Base-by-base conservation (phyloP, 2,329 filamentous ascomycete species). In the Exophiala bonariae region DNA sequence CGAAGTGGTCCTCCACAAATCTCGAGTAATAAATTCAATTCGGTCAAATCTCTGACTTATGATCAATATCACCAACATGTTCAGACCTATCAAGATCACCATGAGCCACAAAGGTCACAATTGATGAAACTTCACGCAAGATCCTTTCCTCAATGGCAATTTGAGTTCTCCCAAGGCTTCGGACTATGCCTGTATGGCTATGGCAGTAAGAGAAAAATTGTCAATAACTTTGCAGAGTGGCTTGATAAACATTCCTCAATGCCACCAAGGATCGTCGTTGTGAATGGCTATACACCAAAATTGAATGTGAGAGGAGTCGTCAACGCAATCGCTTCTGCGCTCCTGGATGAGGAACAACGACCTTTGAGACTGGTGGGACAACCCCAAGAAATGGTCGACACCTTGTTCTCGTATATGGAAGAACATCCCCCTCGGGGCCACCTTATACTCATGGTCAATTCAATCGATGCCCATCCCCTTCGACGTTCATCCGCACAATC, bases 111-210 rank as follows among this genome's bases (percentile, higher is more conserved):
- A 55, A 80, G 87, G 41, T 75, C 80, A 14, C 86, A 86, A 55
- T 73, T 99, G 19, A 77, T 87, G 56, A 78, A 82, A 5, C 70
- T 96, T 17, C 92, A 97, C 63, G 75, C 82, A 35, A 82, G 86
- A 51, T 89, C 87, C 1, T 97, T 96, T 64, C 80, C 85, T 2
- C 93, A 97, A 64, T 99, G 93, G 93, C 72, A 79, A 1, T 96
- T 97, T 64, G 93, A 99, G 71, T 78, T 97, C 13, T 77, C 83
- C 4, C 83, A 96, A 64, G 83, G 84, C 17, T 97, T 96, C 73
- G 90, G 88, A 61, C 75, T 97, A 41, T 96, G 93, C 63, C 71
- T 96, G 0, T 96, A 95, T 64, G 93, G 93, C 22, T 95, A 89
- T 64, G 93, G 93, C 1, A 95, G 90, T 2, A 99, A 99, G 68